phyloP scores from a whole-genome alignment of 2,329 filamentous ascomycete genomes.

The Neonectria ditissima region DNA sequence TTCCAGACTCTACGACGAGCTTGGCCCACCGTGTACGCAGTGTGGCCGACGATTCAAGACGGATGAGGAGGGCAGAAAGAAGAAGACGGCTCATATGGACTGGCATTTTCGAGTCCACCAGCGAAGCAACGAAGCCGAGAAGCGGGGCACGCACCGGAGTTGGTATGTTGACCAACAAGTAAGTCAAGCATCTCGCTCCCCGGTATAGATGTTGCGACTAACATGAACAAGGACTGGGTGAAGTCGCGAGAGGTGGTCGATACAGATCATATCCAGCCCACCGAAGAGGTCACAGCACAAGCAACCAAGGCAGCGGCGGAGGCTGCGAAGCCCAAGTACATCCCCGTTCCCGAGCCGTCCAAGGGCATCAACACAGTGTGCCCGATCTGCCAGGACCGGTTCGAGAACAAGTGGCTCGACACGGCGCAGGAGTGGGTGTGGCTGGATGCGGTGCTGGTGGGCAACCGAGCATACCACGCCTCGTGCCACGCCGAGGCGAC shows the following conservation, averaged over 20 bases:
- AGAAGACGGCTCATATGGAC: slow-evolving; percentile 93
- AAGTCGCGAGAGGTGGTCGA: slow-evolving; percentile 85
- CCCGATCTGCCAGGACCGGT: slow-evolving; percentile 95
- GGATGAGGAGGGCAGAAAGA: slow-evolving; percentile 81
- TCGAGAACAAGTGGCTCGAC: slow-evolving; percentile 91
- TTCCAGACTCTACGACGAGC: slow-evolving; percentile 79
- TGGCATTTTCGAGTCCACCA: slow-evolving; percentile 98
- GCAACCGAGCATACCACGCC: slow-evolving; percentile 86
- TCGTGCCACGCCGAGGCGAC: slow-evolving; percentile 89
- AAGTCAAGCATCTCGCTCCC: slow-evolving; percentile 49
- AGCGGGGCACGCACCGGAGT: slow-evolving; percentile 88
- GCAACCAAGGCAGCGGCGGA: slow-evolving; percentile 54
- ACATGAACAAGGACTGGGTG: slow-evolving; percentile 81
- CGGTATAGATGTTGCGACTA: slow-evolving; percentile 31
- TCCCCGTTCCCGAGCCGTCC: slow-evolving; percentile 85
- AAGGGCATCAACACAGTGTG: slow-evolving; percentile 82
- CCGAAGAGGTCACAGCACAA: slow-evolving; percentile 49
- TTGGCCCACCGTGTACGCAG: slow-evolving; percentile 89
- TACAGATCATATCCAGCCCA: slow-evolving; percentile 59
- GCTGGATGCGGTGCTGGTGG: slow-evolving; percentile 86
- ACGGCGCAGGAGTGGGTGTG: slow-evolving; percentile 97
- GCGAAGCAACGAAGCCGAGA: slow-evolving; percentile 86
- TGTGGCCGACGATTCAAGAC: slow-evolving; percentile 89
- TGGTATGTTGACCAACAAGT: slow-evolving; percentile 94
- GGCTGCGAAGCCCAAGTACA: slow-evolving; percentile 72